Evolutionary conservation across 345 rosid species (phyloP), one percentile per base, ranked within the genome.

Genomic region (Aethionema arabicum): DNA sequence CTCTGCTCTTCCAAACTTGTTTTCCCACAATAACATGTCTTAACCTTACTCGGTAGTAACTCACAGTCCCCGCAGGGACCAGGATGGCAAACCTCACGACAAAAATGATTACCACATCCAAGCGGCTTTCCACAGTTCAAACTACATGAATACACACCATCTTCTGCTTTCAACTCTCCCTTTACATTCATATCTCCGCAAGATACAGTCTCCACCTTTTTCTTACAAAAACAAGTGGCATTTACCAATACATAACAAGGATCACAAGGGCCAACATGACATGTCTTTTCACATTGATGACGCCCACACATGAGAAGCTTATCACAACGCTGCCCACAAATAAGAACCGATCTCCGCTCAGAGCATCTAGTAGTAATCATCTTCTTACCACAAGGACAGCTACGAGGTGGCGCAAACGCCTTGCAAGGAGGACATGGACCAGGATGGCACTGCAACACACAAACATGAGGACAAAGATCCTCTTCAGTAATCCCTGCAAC

Each of bases 381-480:
- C 72, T 90, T 83, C 77, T 87, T 93, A 63, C 96, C 95, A 68
- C 97, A 93, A 66, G 96, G 97, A 46, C 97, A 93, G 52, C 61
- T 42, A 13, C 78, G 67, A 4, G 95, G 88, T 5, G 90, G 97
- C 60, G 99, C 95, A 80, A 93, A 93, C 11, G 88, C 86, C 78
- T 85, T 93, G 63, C 96, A 93, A 51, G 99, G 96, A 74, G 99
- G 97, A 73, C 97, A 93, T 9, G 99, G 97, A 47, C 99, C 99
- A 15, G 96, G 99, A 57, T 93, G 99, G 65, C 97, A 93, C 72
- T 87, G 99, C 88, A 93, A 74, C 35, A 93, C 96, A 76, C 99
- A 93, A 63, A 73, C 55, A 73, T 90, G 99, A 65, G 96, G 97
- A 52, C 99, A 93, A 56, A 75, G 68, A 76, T 83, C 82, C 61